Percentiles rank a stretch among this genome's conserved stretches.
Evolutionary conservation across 2,329 filamentous ascomycete species (phyloP).

Genomic region (Westerdykella sp.): DNA sequence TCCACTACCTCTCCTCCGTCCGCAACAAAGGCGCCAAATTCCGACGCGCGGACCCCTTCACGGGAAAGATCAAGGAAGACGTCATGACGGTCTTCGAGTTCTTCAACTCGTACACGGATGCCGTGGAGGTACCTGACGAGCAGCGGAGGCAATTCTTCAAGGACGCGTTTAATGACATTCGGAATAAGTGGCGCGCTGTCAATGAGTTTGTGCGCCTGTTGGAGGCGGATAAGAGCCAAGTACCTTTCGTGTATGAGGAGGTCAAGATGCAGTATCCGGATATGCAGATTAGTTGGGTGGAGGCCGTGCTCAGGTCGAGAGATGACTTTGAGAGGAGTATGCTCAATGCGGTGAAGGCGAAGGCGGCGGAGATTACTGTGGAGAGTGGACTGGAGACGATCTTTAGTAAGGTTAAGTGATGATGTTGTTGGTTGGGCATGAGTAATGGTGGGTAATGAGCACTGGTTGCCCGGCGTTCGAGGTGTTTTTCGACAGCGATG

Average conservation of each 20-base stretch:
- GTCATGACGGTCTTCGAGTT: slow-evolving; percentile 85
- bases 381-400: slow-evolving; percentile 82
- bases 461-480: too few relatives aligned
- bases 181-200: slow-evolving; percentile 86
- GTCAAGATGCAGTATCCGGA: slow-evolving; percentile 93
- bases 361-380: slow-evolving; percentile 78
- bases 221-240: slow-evolving; percentile 62
- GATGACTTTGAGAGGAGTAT: slow-evolving; percentile 93
- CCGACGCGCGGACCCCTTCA: slow-evolving; percentile 76
- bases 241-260: slow-evolving; percentile 71
- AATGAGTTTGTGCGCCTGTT: slow-evolving; percentile 76
- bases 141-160: background rate
- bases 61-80: slow-evolving; percentile 90
- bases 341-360: slow-evolving; percentile 79
- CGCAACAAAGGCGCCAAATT: slow-evolving; percentile 90
- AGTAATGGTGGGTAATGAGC: too few relatives aligned
- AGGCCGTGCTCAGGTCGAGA: slow-evolving; percentile 75
- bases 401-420: slow-evolving; percentile 82
- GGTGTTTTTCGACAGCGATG: too few relatives aligned
- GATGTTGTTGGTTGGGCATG: background rate
- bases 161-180: slow-evolving; percentile 65
- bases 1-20: slow-evolving; percentile 75
- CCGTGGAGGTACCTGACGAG: slow-evolving; percentile 41
- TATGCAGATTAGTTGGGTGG: slow-evolving; percentile 90
- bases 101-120: slow-evolving; percentile 55